Conservation (phyloP, 1,284 basidiomycete species). For the Apiotrichum siamense region DNA sequence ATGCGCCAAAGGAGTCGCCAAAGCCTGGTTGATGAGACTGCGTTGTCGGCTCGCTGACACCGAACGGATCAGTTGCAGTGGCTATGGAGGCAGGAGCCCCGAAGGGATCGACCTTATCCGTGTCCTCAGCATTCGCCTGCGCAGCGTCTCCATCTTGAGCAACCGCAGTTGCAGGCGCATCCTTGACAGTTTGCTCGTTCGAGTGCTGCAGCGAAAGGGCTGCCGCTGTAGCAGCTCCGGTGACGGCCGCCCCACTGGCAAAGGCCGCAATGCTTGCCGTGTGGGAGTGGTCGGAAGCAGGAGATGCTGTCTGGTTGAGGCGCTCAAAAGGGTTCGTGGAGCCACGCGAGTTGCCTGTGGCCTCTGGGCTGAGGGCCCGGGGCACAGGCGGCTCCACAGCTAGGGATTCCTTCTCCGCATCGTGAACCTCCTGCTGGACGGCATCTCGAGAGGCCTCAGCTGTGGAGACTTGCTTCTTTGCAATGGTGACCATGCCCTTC, state of each 20-base stretch:
- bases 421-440: constrained; percentile 60
- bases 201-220: constrained; percentile 9
- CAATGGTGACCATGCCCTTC: constrained; percentile 88
- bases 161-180: too few relatives aligned
- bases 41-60: constrained; percentile 6
- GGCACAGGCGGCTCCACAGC: constrained; percentile 27
- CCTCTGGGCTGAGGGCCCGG: constrained; percentile 49
- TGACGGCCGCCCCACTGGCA: constrained; percentile 19
- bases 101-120: constrained; percentile 60
- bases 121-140: constrained; percentile 26
- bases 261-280: background rate
- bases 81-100: constrained; percentile 44
- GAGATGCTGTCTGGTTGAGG: constrained; percentile 3
- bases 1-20: constrained; percentile 32
- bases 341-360: constrained; percentile 52
- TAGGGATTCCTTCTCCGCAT: constrained; percentile 41
- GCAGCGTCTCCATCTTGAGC: constrained; percentile 14
- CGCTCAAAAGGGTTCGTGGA: constrained; percentile 94
- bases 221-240: constrained; percentile 11
- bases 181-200: background rate
- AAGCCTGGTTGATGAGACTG: constrained; percentile 23
- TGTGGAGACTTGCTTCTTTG: constrained; percentile 84
- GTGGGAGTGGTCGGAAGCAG: background rate
- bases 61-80: constrained; percentile 20
- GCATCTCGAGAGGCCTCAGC: constrained; percentile 73